Evolutionary conservation across 2,329 filamentous ascomycete species (phyloP), one percentile per base, ranked within the genome.

Genomic region (Aspergillus sp.): DNA sequence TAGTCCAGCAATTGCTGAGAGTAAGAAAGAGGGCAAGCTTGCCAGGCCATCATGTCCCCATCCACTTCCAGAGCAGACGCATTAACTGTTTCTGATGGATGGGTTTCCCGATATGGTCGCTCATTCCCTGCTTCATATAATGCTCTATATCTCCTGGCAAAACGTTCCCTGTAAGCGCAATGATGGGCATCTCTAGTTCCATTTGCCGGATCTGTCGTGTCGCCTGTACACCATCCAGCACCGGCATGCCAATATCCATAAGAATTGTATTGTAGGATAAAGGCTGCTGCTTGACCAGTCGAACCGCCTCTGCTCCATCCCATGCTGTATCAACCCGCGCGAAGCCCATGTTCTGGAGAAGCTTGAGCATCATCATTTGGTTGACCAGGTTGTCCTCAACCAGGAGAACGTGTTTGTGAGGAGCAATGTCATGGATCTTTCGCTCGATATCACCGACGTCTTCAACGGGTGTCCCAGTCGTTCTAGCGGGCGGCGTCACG

Each of bases 111-210:
- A 86, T 74, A 62, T 85, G 86, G 44, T 81, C 83, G 44, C 82
- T 80, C 83, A 86, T 84, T 0, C 84, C 84, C 53, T 79, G 80
- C 4, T 80, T 78, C 27, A 84, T 73, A 62, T 84, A 86, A 8
- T 73, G 76, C 49, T 86, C 84, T 3, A 77, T 79, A 60, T 86
- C 83, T 0, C 81, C 84, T 53, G 83, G 82, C 17, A 86, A 73
- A 0, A 84, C 84, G 61, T 85, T 83, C 0, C 83, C 83, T 0
- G 83, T 85, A 75, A 85, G 80, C 13, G 83, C 83, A 19, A 86
- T 78, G 41, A 85, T 83, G 0, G 83, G 83, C 2, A 81, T 66
- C 23, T 77, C 69, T 10, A 74, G 49, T 7, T 72, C 72, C 62
- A 75, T 68, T 7, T 68, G 62, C 8, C 80, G 78, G 53, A 82